These are phyloP conservation scores for Sugiyamaella pinicola DNA, from an alignment of 1,139 yeast genomes.

Conservation along the genomic window DNA sequence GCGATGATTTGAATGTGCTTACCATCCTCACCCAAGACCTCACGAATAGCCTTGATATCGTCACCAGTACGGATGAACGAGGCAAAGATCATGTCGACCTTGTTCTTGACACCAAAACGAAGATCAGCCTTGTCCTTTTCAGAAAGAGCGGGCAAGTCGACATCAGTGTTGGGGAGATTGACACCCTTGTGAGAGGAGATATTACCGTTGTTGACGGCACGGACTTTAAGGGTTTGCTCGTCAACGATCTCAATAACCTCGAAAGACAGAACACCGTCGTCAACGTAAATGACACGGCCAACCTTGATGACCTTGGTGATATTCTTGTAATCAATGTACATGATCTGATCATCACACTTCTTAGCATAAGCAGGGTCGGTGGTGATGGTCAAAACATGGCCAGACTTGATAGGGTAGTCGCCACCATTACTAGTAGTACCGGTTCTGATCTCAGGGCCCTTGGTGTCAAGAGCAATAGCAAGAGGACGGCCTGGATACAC, in stretches of 20 bases:
- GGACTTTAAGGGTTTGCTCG: slow-evolving; percentile 77
- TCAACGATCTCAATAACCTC: slow-evolving; percentile 85
- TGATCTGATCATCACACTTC: slow-evolving; percentile 71
- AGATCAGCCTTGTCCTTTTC: slow-evolving; percentile 94
- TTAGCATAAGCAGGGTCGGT: slow-evolving; percentile 80
- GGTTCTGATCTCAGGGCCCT: slow-evolving; percentile 99
- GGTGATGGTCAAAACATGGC: slow-evolving; percentile 90
- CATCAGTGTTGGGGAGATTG: slow-evolving; percentile 98
- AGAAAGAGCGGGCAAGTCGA: slow-evolving; percentile 95
- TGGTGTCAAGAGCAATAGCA: slow-evolving; percentile 98
- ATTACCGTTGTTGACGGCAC: slow-evolving; percentile 90
- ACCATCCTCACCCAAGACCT: slow-evolving; percentile 96
- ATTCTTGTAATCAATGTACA: slow-evolving; percentile 94
- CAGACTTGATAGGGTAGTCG: slow-evolving; percentile 80
- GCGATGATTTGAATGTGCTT: slow-evolving; percentile 92
- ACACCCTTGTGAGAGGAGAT: slow-evolving; percentile 98
- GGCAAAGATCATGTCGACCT: slow-evolving; percentile 97
- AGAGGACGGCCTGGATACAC: slow-evolving; percentile 92
- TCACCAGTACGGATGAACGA: slow-evolving; percentile 95
- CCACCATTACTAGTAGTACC: slow-evolving; percentile 82
- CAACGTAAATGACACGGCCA: slow-evolving; percentile 90
- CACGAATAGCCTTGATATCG: slow-evolving; percentile 87
- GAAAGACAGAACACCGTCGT: slow-evolving; percentile 96
- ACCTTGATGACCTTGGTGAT: slow-evolving; percentile 87
- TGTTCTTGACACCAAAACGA: slow-evolving; percentile 92